A percentile compares a stretch with the other conserved stretches of the same genome.
Evolutionary conservation across 306 rosid species (phyloP).

Genomic region (Fragaria nilgerrensis): DNA sequence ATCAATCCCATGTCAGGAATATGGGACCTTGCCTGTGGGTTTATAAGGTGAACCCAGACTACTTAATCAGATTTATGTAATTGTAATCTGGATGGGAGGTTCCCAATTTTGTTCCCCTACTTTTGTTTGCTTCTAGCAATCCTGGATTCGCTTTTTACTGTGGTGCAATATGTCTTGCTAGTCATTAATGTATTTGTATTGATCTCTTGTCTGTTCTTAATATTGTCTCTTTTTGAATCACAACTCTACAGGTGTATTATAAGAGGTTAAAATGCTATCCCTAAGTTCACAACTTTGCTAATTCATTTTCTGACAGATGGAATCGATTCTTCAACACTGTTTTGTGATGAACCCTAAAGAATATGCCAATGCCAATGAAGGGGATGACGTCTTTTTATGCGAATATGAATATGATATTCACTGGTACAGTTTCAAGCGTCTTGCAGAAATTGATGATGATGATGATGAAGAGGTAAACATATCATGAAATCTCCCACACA

Average conservation of each 20-base stretch:
- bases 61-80: background rate
- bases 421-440: conserved; percentile 88
- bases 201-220: background rate
- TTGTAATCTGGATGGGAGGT: background rate
- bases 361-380: conserved; percentile 69
- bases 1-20: too few species aligned
- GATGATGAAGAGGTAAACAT: conserved; percentile 48
- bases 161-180: background rate
- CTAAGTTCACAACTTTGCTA: conserved; percentile 15
- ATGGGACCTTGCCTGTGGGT: too few species aligned
- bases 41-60: too few species aligned
- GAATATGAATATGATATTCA: conserved; percentile 87
- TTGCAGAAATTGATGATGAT: conserved; percentile 60
- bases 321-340: conserved; percentile 77
- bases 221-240: background rate
- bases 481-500: conserved; percentile 9
- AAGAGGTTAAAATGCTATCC: conserved; percentile 19
- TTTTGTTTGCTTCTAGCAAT: background rate
- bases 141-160: background rate
- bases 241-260: background rate
- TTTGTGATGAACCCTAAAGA: conserved; percentile 69
- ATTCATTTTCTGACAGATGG: conserved; percentile 58
- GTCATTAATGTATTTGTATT: background rate
- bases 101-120: background rate
- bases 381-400: conserved; percentile 84